Conservation (phyloP, 2,329 filamentous ascomycete genomes). For the Ascochyta pisi region DNA sequence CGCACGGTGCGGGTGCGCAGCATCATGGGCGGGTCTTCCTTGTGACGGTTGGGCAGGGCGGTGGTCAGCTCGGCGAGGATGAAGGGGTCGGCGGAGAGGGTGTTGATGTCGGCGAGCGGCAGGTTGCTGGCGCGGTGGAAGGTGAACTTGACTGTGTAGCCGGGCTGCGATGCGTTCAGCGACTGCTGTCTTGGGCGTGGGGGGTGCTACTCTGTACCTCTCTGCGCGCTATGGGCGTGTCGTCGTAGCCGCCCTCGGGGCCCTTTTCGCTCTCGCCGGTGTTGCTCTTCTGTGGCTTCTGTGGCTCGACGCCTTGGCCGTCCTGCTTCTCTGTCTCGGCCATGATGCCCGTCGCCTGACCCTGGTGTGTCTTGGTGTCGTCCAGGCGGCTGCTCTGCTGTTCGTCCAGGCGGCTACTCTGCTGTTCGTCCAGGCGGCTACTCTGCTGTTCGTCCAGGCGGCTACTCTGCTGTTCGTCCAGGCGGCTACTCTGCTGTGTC, state of each 20-base stretch:
- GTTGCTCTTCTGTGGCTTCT: constrained; percentile 36
- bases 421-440: no score
- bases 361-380: constrained; percentile 11
- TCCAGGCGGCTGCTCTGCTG: no score
- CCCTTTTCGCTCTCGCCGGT: constrained; percentile 43
- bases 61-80: constrained; percentile 77
- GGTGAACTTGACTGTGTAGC: constrained; percentile 84
- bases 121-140: constrained; percentile 83
- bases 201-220: constrained; percentile 2
- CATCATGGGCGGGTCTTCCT: constrained; percentile 79
- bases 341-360: constrained; percentile 9
- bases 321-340: constrained; percentile 18
- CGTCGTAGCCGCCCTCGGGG: constrained; percentile 80
- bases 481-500: not conserved
- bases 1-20: constrained; percentile 80
- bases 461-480: no score
- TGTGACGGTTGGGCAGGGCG: constrained; percentile 75
- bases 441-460: no score
- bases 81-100: constrained; percentile 83
- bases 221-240: constrained; percentile 73
- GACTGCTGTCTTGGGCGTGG: not conserved
- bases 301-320: constrained; percentile 5
- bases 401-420: no score
- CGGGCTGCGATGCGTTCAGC: constrained; percentile 63
- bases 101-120: constrained; percentile 79